Percentiles rank a stretch among this genome's conserved stretches.
Conservation (phyloP, 495 filamentous ascomycete genomes). For the Zalerion maritima region DNA sequence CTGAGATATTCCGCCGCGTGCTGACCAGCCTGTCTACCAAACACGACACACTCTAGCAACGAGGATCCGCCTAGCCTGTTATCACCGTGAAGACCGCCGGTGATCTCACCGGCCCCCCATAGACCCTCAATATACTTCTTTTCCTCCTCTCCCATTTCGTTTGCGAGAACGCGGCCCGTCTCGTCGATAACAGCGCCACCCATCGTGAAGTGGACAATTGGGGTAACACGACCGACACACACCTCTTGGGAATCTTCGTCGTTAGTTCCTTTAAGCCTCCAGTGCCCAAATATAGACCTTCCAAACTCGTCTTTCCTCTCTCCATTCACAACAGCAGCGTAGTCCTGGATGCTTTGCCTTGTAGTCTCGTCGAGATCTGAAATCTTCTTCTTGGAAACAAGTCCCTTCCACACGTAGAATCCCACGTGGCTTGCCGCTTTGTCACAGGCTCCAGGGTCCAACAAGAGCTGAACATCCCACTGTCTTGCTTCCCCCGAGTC, state of each 20-base stretch:
- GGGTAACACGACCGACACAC: conserved; percentile 41
- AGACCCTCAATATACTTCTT: conserved; percentile 26
- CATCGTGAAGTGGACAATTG: conserved; percentile 48
- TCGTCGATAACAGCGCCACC: conserved; percentile 36
- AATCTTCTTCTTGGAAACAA: conserved; percentile 37
- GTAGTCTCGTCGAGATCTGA: conserved; percentile 27
- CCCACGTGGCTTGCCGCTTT: conserved; percentile 36
- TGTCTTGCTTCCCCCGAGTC: conserved; percentile 17
- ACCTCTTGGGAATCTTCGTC: conserved; percentile 35
- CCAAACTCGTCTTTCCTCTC: conserved; percentile 24
- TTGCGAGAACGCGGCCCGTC: conserved; percentile 24
- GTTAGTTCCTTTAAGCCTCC: conserved; percentile 30
- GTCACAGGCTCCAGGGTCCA: conserved; percentile 41
- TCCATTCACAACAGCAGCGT: conserved; percentile 25
- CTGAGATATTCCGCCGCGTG: conserved; percentile 22
- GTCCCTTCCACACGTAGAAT: conserved; percentile 44
- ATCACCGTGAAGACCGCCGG: conserved; percentile 40
- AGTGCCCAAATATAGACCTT: conserved; percentile 35
- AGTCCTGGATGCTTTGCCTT: conserved; percentile 27
- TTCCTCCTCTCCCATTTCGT: conserved; percentile 10
- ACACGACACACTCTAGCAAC: conserved; percentile 43
- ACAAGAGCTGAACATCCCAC: conserved; percentile 39
- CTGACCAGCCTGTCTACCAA: conserved; percentile 39
- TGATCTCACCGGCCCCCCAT: conserved; percentile 41
- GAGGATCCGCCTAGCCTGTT: conserved; percentile 38